Base-by-base conservation (phyloP, 2,329 filamentous ascomycete genomes). In the Cladophialophora exuberans region DNA sequence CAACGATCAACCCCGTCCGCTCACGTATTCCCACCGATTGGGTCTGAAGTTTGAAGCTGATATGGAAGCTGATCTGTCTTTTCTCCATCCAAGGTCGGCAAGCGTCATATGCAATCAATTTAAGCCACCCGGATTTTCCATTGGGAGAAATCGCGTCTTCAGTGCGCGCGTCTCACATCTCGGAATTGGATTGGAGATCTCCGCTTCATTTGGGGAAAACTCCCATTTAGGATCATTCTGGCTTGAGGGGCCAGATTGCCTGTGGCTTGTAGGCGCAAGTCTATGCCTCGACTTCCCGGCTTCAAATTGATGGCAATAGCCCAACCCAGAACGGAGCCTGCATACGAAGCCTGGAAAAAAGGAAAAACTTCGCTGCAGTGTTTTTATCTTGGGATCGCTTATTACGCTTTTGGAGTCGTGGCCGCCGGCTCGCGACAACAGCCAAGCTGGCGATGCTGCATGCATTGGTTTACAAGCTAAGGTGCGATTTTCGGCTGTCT, bases 401-500 rank as follows among this genome's bases (percentile, higher is more conserved):
- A n/a, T n/a, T n/a, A n/a, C n/a, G n/a, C n/a, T n/a, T n/a, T n/a
- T 2, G 13, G 7, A 39, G 6, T 39, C 17, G 13, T 20, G 10
- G 30, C n/a, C 30, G 30, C 18, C 11, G 17, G 23, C 17, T 39
- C 36, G 17, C 11, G 10, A 25, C 26, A 13, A 23, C 18, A 25
- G 20, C 38, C 22, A 28, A 30, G n/a, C n/a, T 39, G 23, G 22
- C 18, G 31, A 11, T 4, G 22, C 20, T n/a, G 22, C 4, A 25
- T 1, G 11, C 20, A 23, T n/a, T 48, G 20, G 25, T 49, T 10
- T 22, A 49, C 39, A 31, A 28, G 13, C n/a, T 28, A 22, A 3
- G n/a, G 26, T 38, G 17, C 48, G 36, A 31, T 25, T 10, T 17
- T 53, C 54, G 43, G 43, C 48, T 59, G 56, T 59, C 56, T 59